phyloP scores from a whole-genome alignment of 2,329 filamentous ascomycete species.

The Epichloe sibirici region DNA sequence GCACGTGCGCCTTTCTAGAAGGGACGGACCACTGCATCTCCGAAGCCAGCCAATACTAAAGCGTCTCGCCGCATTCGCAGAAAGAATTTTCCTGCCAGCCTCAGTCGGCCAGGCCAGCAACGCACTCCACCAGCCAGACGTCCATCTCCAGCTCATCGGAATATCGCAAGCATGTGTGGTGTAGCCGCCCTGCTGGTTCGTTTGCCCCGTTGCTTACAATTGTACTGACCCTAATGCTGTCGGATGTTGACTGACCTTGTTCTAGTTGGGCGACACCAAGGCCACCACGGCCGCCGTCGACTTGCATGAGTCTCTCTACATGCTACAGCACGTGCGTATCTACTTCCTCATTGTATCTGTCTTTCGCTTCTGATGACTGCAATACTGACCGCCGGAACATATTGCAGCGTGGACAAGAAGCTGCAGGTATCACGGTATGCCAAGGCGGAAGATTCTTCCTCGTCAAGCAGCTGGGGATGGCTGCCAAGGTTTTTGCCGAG shows the following conservation, averaged over 20 bases:
- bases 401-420: conserved; percentile 56
- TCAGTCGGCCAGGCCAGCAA: too few relatives aligned
- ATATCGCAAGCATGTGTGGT: too few relatives aligned
- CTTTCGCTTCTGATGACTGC: neutral
- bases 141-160: too few relatives aligned
- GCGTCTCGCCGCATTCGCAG: too few relatives aligned
- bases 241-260: neutral
- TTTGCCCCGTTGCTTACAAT: too few relatives aligned
- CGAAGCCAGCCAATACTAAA: too few relatives aligned
- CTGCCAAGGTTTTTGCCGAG: conserved; percentile 57
- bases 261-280: conserved; percentile 21
- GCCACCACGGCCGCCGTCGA: conserved; percentile 43
- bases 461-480: neutral
- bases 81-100: too few relatives aligned
- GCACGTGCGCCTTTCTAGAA: too few relatives aligned
- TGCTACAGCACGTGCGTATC: conserved; percentile 41
- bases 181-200: too few relatives aligned
- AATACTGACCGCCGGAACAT: conserved; percentile 24
- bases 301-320: conserved; percentile 60
- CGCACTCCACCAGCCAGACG: too few relatives aligned
- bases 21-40: too few relatives aligned
- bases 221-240: too few relatives aligned
- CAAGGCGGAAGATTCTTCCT: conserved; percentile 42
- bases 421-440: conserved; percentile 71
- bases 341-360: conserved; percentile 9